Base-by-base conservation (phyloP, 768 basidiomycete species). In the Termitomyces sp. region DNA sequence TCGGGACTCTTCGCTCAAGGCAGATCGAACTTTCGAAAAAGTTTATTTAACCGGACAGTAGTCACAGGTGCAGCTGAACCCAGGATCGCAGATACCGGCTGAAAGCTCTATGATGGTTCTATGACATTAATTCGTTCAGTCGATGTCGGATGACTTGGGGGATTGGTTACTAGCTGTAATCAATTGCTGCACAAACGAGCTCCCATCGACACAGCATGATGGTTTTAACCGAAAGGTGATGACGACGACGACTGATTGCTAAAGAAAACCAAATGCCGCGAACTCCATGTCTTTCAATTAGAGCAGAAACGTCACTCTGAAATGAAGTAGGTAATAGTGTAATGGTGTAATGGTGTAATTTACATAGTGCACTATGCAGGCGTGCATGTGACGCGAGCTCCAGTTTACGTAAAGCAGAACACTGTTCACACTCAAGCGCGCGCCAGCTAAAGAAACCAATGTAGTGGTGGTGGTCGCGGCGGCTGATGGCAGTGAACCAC, bases 21-120 rank as follows among this genome's bases (percentile, higher is more conserved):
- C 39, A 46, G 35, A 58, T 46, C 51, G 54, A 46, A 34, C 37
- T 56, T 37, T 25, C 46, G 41, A 37, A 32, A 44, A 9, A 17
- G 52, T 34, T 58, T 55, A 45, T 56, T 53, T 56, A 52, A 48
- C 61, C 58, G 60, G 41, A 44, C 46, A 53, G 52, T 32, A 39
- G 37, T 51, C n/a, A 4, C n/a, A 45, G 59, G 52, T 51, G 53
- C 34, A 51, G 39, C 19, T 23, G 8, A 17, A 11, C 42, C 43
- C 52, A n/a, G 50, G 52, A 49, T 52, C 55, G 58, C 53, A 54
- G 21, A 57, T 56, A 54, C 56, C 50, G 54, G 56, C 40, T 54
- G 44, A 23, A 40, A 55, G 47, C 21, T 32, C 51, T 51, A 44
- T 54, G 50, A 21, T 23, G 47, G n/a, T 47, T 51, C 16, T n/a